Conservation (phyloP, 805 yeast species). For the Allodekkera sacchari region DNA sequence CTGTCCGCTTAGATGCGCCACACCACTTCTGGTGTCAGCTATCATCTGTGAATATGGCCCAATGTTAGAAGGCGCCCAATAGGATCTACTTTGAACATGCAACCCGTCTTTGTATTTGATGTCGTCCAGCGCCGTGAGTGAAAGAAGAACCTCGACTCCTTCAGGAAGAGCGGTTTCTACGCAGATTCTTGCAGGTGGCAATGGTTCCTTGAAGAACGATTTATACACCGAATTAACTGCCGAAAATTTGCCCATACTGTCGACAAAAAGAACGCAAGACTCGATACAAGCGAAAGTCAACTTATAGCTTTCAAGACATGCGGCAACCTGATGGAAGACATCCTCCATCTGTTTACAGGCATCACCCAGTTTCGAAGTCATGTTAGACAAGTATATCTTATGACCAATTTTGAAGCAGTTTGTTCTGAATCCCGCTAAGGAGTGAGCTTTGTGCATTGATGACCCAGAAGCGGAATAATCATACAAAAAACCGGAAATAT, state of each 20-base stretch:
- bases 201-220: constrained; percentile 42
- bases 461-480: not conserved
- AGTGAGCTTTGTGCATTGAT: not conserved
- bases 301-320: constrained; percentile 22
- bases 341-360: constrained; percentile 38
- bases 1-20: constrained; percentile 77
- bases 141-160: constrained; percentile 40
- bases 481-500: constrained; percentile 6
- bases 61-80: constrained; percentile 98
- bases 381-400: constrained; percentile 35
- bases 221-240: constrained; percentile 55
- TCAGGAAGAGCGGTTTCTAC: constrained; percentile 49
- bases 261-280: constrained; percentile 50
- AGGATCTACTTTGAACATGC: constrained; percentile 88
- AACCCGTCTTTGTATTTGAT: constrained; percentile 48
- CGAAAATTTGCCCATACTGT: constrained; percentile 58
- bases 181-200: constrained; percentile 89
- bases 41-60: constrained; percentile 95
- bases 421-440: not conserved
- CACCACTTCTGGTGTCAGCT: constrained; percentile 36
- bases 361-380: constrained; percentile 23
- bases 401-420: constrained; percentile 18
- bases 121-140: constrained; percentile 42
- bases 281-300: constrained; percentile 41
- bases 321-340: constrained; percentile 37